Conservation (phyloP, 768 basidiomycete species). For the Boletus tylopilopsis region DNA sequence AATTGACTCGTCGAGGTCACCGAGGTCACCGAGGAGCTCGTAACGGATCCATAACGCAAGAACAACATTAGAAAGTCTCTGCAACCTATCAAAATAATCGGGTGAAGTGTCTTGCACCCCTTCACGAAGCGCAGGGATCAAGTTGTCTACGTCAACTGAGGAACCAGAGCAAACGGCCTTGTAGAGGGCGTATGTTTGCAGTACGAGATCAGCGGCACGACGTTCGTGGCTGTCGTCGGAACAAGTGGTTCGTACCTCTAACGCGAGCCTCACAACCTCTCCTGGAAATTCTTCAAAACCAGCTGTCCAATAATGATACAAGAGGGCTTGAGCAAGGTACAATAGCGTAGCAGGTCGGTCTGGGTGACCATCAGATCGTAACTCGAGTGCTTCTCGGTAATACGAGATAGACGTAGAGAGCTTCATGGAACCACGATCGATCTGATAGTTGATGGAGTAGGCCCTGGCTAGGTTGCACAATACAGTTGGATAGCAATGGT, state of each 20-base stretch:
- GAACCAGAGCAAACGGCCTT: neutral
- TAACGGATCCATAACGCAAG: constrained; percentile 5
- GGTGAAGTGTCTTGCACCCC: neutral
- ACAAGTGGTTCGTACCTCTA: neutral
- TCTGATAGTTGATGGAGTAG: neutral
- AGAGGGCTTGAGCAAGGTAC: neutral
- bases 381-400: constrained; percentile 10
- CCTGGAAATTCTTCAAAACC: neutral
- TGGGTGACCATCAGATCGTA: constrained; percentile 1
- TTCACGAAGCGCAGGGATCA: neutral
- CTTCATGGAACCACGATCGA: neutral
- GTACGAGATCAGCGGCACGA: neutral
- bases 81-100: constrained; percentile 3
- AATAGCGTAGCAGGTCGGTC: constrained; percentile 7
- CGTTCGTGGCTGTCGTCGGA: neutral
- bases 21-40: neutral
- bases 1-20: constrained; percentile 18
- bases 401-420: neutral
- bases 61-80: constrained; percentile 12
- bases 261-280: neutral
- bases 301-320: neutral
- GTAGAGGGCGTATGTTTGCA: neutral
- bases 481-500: neutral
- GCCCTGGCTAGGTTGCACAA: constrained; percentile 11
- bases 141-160: neutral